These are phyloP conservation scores for Solanum habrochaites DNA, from an alignment of 257 asterid genomes.

Conservation along the genomic window DNA sequence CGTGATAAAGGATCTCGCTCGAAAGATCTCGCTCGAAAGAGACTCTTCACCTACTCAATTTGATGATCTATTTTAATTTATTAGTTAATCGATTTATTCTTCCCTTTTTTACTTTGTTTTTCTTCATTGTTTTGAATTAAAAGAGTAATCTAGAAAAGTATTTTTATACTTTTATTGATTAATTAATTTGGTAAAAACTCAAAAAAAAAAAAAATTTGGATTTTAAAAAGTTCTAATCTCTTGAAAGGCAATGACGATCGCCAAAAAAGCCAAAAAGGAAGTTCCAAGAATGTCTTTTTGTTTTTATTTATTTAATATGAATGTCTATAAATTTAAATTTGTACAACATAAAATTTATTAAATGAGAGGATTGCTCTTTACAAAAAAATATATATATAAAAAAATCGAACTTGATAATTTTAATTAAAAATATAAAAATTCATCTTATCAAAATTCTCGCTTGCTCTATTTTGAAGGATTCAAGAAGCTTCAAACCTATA, in stretches of 20 bases:
- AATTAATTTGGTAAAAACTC: background rate
- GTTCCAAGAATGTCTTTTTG: background rate
- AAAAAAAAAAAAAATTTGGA: background rate
- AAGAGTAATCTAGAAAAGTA: background rate
- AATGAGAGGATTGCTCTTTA: background rate
- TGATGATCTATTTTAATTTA: background rate
- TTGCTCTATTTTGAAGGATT: background rate
- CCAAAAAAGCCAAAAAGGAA: background rate
- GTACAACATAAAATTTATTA: background rate
- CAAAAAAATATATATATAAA: background rate
- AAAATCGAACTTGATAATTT: rapidly evolving
- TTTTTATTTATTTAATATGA: background rate
- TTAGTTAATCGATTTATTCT: background rate
- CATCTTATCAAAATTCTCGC: background rate
- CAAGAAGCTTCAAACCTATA: background rate
- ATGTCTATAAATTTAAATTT: background rate
- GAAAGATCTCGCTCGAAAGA: too few species aligned
- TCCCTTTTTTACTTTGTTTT: background rate
- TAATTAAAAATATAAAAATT: background rate
- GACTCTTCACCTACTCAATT: too few species aligned
- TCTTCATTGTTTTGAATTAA: background rate
- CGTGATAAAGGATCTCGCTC: too few species aligned
- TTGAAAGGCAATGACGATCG: background rate
- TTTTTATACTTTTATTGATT: background rate
- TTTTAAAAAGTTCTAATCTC: background rate